Conservation (phyloP, 345 rosid genomes). For the Stellera chamaejasme region DNA sequence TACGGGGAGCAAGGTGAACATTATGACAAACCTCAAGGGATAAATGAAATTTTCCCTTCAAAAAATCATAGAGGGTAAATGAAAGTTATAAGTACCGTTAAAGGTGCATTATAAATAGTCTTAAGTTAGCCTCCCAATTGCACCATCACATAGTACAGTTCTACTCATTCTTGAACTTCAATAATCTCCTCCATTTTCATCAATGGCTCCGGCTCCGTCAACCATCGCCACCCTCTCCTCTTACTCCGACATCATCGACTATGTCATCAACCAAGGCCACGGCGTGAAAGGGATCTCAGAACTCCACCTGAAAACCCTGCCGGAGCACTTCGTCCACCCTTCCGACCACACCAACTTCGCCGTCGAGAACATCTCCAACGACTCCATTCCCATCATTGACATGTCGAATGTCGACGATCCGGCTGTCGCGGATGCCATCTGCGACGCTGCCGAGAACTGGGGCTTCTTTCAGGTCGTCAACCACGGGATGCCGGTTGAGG, state of each 20-base stretch:
- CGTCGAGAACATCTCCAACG: slow-evolving; percentile 3
- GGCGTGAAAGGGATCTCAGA: slow-evolving; percentile 30
- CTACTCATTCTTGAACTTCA: not conserved
- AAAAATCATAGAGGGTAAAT: too few relatives aligned
- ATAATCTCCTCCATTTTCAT: not conserved
- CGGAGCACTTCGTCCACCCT: slow-evolving; percentile 21
- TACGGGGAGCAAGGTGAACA: too few relatives aligned
- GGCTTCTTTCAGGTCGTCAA: slow-evolving; percentile 25
- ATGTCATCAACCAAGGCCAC: slow-evolving; percentile 18
- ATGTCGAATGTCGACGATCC: slow-evolving; percentile 17
- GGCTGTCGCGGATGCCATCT: slow-evolving; percentile 11
- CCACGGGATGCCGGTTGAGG: slow-evolving; percentile 36
- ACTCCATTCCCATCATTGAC: slow-evolving; percentile 20
- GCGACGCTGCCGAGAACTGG: slow-evolving; percentile 24
- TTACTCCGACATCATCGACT: slow-evolving; percentile 1
- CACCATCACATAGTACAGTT: too few relatives aligned
- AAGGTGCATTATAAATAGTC: too few relatives aligned
- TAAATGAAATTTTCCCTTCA: too few relatives aligned
- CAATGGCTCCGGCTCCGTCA: slow-evolving; percentile 9
- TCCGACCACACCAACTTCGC: slow-evolving; percentile 5
- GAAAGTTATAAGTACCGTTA: too few relatives aligned
- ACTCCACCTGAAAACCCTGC: slow-evolving; percentile 18
- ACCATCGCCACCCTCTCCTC: not conserved
- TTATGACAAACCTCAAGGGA: too few relatives aligned
- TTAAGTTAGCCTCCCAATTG: too few relatives aligned